Base-by-base conservation (phyloP, 495 filamentous ascomycete species). In the Glarea lozoyensis region DNA sequence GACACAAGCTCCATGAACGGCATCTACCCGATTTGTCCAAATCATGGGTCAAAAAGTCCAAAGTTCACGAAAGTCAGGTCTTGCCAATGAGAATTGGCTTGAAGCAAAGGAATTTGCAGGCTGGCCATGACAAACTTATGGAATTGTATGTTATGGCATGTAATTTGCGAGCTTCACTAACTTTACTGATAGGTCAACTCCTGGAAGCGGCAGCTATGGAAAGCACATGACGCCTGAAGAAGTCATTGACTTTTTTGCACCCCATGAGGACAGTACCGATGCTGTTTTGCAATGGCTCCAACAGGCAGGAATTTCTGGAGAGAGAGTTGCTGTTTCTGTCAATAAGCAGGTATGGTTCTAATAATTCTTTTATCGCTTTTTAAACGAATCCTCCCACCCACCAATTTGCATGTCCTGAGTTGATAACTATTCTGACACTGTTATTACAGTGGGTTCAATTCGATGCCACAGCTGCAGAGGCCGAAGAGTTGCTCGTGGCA, bases 71-170 rank as follows among this genome's bases (percentile, higher is more conserved):
- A 13, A 33, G 29, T 33, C 51, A 50, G 33, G 25, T 50, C 16
- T 33, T 50, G 43, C 46, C 46, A 19, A 50, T 78, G 31, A 61
- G 69, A 16, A 74, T 78, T 48, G 74, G 67, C 10, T 46, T 78
- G 49, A 65, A 59, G 18, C 74, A 78, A 54, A 59, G 56, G 19
- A 76, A 75, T 36, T 37, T 76, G 13, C 66, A 73, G 30, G 53
- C 58, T 21, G 70, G 65, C 7, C 63, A 75, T 55, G 69, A 73
- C n/a, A 63, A 67, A 22, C 59, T 78, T 4, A 75, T 76, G 70
- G 60, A 70, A 36, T 58, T 78, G 43, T 54, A 45, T n/a, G n/a
- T n/a, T n/a, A n/a, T n/a, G 46, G 40, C 13, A 40, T 33, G 33
- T 12, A 33, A 30, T 7, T 32, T 40, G 11, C 12, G 12, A 27